Conservation (phyloP, 495 filamentous ascomycete genomes). For the Aspergillus sparsus region DNA sequence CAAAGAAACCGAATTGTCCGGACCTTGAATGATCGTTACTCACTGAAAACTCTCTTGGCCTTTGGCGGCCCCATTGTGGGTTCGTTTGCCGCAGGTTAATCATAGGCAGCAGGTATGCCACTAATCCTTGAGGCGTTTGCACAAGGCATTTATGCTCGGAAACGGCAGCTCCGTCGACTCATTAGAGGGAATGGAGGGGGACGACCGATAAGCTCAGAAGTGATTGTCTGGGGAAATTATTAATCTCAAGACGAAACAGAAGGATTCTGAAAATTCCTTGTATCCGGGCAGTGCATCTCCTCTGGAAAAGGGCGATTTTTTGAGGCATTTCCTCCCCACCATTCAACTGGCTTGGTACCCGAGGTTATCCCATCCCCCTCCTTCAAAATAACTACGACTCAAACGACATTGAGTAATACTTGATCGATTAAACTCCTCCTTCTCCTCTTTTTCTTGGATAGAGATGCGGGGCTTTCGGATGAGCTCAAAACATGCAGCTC, state of each 20-base stretch:
- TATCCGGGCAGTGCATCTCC: background rate
- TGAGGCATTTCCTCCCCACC: background rate
- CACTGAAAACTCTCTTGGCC: too few relatives aligned
- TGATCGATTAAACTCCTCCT: background rate
- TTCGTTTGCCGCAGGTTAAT: too few relatives aligned
- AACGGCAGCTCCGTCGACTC: background rate
- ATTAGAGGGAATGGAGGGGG: background rate
- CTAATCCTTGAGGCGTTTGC: conserved; percentile 1
- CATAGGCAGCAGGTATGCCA: too few relatives aligned
- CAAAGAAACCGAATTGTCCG: too few relatives aligned
- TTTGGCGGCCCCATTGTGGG: too few relatives aligned
- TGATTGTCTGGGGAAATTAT: conserved; percentile 5
- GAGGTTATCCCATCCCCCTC: background rate
- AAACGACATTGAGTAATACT: background rate
- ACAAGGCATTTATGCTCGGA: conserved; percentile 7
- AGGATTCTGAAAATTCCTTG: background rate
- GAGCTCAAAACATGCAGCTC: background rate
- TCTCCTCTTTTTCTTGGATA: background rate
- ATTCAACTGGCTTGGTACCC: background rate
- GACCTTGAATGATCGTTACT: too few relatives aligned
- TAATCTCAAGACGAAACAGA: background rate
- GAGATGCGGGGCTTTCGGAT: conserved; percentile 1
- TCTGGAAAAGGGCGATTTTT: conserved; percentile 1
- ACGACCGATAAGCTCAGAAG: background rate
- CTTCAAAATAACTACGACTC: background rate